These are phyloP conservation scores for Cryptococcus sp. DNA, from an alignment of 1,284 basidiomycete genomes.

Conservation along the genomic window DNA sequence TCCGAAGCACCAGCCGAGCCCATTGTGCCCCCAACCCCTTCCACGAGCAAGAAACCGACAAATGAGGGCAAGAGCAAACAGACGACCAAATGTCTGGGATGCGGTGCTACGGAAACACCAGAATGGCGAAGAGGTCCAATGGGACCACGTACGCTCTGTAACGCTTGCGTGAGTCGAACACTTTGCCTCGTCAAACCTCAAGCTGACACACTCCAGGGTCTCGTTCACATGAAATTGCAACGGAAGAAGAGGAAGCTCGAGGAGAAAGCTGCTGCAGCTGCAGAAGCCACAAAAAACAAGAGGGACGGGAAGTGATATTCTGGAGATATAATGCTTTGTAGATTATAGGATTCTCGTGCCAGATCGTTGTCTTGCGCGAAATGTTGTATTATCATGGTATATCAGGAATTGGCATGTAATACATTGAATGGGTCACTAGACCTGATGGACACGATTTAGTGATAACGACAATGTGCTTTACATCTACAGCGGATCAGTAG, in stretches of 20 bases:
- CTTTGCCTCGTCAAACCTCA: background rate
- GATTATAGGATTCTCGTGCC: background rate
- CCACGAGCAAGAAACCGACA: conserved; percentile 5
- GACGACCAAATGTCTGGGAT: conserved; percentile 39
- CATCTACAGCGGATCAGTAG: too few species aligned
- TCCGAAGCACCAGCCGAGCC: background rate
- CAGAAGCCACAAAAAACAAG: conserved; percentile 6
- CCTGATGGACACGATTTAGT: too few species aligned
- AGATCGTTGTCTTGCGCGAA: too few species aligned
- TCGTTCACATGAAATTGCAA: conserved; percentile 44
- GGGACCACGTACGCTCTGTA: conserved; percentile 46
- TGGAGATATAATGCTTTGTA: background rate
- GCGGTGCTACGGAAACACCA: conserved; percentile 46
- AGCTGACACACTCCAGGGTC: conserved; percentile 24
- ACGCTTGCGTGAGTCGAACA: conserved; percentile 42
- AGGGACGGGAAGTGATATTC: background rate
- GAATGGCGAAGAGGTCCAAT: conserved; percentile 48
- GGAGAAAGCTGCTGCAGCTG: conserved; percentile 29
- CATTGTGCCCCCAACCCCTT: background rate
- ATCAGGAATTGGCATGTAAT: too few species aligned
- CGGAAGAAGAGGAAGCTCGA: conserved; percentile 39
- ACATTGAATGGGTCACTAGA: too few species aligned
- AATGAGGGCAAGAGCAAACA: conserved; percentile 16
- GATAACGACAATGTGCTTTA: too few species aligned
- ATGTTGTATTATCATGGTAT: too few species aligned